phyloP scores from a whole-genome alignment of 208 protist species.

The Hexamita inflata region DNA sequence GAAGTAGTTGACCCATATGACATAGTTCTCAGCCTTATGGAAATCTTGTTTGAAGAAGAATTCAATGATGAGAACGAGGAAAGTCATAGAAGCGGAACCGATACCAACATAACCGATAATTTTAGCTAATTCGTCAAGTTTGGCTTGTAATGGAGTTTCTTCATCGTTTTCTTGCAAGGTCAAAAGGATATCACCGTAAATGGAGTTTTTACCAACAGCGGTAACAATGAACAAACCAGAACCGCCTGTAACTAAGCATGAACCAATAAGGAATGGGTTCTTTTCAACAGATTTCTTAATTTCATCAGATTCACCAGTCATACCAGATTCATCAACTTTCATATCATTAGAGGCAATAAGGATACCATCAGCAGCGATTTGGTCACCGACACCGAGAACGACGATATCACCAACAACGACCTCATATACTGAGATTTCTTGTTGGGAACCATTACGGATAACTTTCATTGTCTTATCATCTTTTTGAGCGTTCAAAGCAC shows the following conservation, averaged over 20 bases:
- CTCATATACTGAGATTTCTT: conserved; percentile 55
- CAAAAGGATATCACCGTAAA: conserved; percentile 57
- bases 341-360: conserved; percentile 59
- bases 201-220: conserved; percentile 67
- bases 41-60: not conserved
- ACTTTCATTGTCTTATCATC: conserved; percentile 59
- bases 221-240: conserved; percentile 50
- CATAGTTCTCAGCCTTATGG: not conserved
- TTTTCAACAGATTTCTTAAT: conserved; percentile 58
- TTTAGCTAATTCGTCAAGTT: conserved; percentile 59
- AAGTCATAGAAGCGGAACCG: conserved; percentile 56
- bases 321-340: conserved; percentile 64
- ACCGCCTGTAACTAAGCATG: conserved; percentile 57
- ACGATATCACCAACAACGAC: conserved; percentile 68
- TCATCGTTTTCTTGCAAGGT: conserved; percentile 44
- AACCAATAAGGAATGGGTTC: conserved; percentile 63
- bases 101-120: conserved; percentile 67
- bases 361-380: conserved; percentile 71
- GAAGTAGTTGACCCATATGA: conserved; percentile 56
- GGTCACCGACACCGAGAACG: conserved; percentile 63
- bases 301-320: conserved; percentile 77
- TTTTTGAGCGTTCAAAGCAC: conserved; percentile 68
- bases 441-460: conserved; percentile 40
- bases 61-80: conserved; percentile 46
- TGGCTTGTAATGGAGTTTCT: conserved; percentile 73